Evolutionary conservation across 305 asterid genomes (phyloP), one percentile per base, ranked within the genome.

Genomic region (Fraxinus albicans): DNA sequence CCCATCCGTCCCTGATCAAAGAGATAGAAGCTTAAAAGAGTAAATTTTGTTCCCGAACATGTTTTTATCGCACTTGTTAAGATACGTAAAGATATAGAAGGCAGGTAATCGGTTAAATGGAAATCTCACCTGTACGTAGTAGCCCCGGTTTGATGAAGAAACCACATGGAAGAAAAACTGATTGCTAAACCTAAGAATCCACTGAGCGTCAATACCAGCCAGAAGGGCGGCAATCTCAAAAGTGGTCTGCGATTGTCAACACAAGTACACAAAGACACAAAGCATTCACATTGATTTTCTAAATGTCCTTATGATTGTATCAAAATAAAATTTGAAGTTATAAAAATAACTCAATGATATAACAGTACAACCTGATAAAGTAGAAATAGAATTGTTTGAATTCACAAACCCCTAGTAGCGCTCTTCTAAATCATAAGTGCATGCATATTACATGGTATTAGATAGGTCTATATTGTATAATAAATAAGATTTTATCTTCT

Each of bases 101-200:
- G 73, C 50, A 27, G 27, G 85, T 76, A 70, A 80, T 55, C 29
- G 50, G 53, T 67, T 73, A 77, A n/a, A 67, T 17, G 65, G 69
- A 53, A 77, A 77, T n/a, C 40, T 63, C 76, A 94, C 98, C 97
- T 93, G 84, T 95, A 95, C 2, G 98, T 95, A 72, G 98, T 95
- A 81, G 98, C 97, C 60, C 96, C 92, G 0, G 98, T 95, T 89
- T 95, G 98, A 90, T 93, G 99, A 79, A 95, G 98, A 90, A 95
- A 95, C 98, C 98, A 95, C 98, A 95, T 92, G 76, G 98, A 93
- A 42, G 98, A 91, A 87, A 93, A 94, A 90, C 99, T 95, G 85
- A 95, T 94, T 3, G 95, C 98, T 75, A 94, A 88, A 33, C 99
- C 99, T 94, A 92, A 86, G 76, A 94, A 86, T 77, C 99, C 99